phyloP scores from a whole-genome alignment of 169 alveolate genomes.

The Plasmodium vivax region DNA sequence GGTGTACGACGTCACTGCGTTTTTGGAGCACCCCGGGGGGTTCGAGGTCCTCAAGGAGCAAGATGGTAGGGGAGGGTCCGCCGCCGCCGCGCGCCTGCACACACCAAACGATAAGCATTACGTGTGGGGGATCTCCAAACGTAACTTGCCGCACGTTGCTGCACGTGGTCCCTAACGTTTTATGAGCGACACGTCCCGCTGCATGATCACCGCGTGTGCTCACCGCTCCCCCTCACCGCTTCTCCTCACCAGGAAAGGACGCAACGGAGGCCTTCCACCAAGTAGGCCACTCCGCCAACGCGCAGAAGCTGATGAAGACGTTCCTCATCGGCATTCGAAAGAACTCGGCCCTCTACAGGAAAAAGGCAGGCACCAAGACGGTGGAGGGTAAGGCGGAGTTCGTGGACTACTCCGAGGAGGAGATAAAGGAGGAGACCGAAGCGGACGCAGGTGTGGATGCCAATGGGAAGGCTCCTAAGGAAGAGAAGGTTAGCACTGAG shows the following conservation, averaged over 20 bases:
- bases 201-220: not conserved
- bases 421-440: conserved; percentile 10
- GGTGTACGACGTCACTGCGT: conserved; percentile 70
- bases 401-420: conserved; percentile 59
- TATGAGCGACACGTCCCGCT: not conserved
- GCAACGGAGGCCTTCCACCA: conserved; percentile 46
- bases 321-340: conserved; percentile 63
- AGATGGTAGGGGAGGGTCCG: conserved; percentile 13
- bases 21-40: conserved; percentile 75
- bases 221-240: too few relatives aligned
- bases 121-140: not conserved
- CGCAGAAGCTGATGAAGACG: conserved; percentile 50
- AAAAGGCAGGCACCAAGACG: conserved; percentile 18
- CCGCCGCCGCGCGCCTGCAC: not conserved
- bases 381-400: conserved; percentile 41
- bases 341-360: conserved; percentile 19
- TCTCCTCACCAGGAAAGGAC: conserved; percentile 40
- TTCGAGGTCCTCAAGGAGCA: conserved; percentile 45
- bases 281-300: conserved; percentile 63
- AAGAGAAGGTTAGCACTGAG: too few relatives aligned
- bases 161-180: not conserved
- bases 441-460: not conserved
- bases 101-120: not conserved
- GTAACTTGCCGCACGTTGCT: not conserved
- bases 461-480: not conserved